Base-by-base conservation (phyloP, 2,329 filamentous ascomycete genomes). In the Hirsutella rhossiliensis region DNA sequence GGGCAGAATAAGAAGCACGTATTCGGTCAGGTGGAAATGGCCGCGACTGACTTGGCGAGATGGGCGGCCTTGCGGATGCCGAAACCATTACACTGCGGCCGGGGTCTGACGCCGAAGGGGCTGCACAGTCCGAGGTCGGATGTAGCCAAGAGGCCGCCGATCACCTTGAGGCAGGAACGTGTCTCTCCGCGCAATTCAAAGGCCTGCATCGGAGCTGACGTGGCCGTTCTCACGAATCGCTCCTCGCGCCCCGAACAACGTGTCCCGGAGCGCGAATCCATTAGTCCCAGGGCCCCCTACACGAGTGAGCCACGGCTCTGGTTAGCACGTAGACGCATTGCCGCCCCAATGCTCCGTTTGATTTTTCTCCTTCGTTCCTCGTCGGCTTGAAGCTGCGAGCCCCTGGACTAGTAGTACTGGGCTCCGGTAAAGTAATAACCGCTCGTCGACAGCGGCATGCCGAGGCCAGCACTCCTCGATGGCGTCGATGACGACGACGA, bases 1-100 rank as follows among this genome's bases (percentile, higher is more conserved):
- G 0, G 45, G 1, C 48, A 67, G 18, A 67, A 67, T 43, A 54
- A 57, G 44, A 62, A 56, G 49, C 55, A 54, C 31, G 64, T 63
- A 0, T 67, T 62, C 48, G 45, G 52, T n/a, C 55, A 57, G 43
- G 49, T 62, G 6, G 57, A 57, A 15, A 48, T 44, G 17, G 28
- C 56, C 19, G 46, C 41, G 1, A 47, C 48, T 8, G 58, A 63
- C 45, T 48, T 62, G 17, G 52, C 54, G 9, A 51, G 49, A 41
- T 62, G 56, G 59, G 51, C 28, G 58, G 55, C 1, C 55, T 56
- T 3, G 42, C 46, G 4, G 49, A 52, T 7, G 29, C 47, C 7
- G 42, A 43, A 7, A 40, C 49, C 6, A 45, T 49, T 12, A 62
- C 61, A 58, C 18, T 58, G 41, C 52, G 58, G 27, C 41, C 39